A percentile compares a stretch with the other conserved stretches of the same genome.
Conservation (phyloP, 2,329 filamentous ascomycete species). For the Colletotrichum filicis region DNA sequence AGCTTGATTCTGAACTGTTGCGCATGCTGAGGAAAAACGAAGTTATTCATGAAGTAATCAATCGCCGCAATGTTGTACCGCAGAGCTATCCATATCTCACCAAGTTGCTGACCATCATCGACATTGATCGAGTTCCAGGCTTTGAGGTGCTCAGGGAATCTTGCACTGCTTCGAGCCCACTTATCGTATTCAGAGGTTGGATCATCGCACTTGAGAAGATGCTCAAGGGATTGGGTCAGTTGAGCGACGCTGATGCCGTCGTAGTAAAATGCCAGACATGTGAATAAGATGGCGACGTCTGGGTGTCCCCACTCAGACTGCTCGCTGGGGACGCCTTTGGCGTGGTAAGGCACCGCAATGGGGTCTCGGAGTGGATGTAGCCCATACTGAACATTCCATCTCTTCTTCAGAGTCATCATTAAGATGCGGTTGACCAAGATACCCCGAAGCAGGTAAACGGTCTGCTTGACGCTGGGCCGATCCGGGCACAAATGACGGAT, state of each 20-base stretch:
- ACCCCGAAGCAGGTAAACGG: slow-evolving; percentile 69
- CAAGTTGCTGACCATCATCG: slow-evolving; percentile 63
- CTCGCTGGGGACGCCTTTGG: slow-evolving; percentile 72
- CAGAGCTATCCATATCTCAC: slow-evolving; percentile 61
- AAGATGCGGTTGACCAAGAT: slow-evolving; percentile 71
- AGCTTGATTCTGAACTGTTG: slow-evolving; percentile 73
- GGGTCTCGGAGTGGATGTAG: slow-evolving; percentile 64
- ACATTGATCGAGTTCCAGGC: slow-evolving; percentile 69
- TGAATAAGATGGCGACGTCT: slow-evolving; percentile 73
- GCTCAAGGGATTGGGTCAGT: slow-evolving; percentile 58
- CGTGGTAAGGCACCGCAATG: slow-evolving; percentile 74
- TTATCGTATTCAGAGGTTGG: slow-evolving; percentile 65
- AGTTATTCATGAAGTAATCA: slow-evolving; percentile 70
- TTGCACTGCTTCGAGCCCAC: slow-evolving; percentile 53
- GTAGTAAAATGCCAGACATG: slow-evolving; percentile 76
- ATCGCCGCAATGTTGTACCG: slow-evolving; percentile 61
- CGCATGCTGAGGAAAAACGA: slow-evolving; percentile 73
- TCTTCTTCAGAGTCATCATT: slow-evolving; percentile 67
- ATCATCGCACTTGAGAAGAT: slow-evolving; percentile 65
- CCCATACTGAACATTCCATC: slow-evolving; percentile 76
- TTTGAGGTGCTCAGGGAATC: slow-evolving; percentile 56
- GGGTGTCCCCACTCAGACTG: slow-evolving; percentile 76
- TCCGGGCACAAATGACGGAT: slow-evolving; percentile 45
- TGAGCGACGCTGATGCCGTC: slow-evolving; percentile 62
- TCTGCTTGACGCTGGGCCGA: slow-evolving; percentile 43